phyloP scores from a whole-genome alignment of 2,329 filamentous ascomycete genomes.

The Diaporthe destruens region DNA sequence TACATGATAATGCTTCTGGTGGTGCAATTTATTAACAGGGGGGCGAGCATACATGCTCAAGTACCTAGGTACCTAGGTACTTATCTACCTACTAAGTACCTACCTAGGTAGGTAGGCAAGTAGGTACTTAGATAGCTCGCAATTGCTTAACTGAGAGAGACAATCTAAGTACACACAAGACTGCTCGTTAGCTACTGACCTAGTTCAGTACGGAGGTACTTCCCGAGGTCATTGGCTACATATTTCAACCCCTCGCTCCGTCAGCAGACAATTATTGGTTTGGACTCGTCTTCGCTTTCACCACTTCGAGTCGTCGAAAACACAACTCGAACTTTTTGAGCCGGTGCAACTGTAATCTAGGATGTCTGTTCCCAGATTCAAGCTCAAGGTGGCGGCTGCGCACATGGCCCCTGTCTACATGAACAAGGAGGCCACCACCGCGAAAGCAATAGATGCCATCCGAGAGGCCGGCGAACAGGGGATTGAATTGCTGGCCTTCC shows the following conservation, averaged over 20 bases:
- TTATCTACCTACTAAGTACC: too few relatives aligned
- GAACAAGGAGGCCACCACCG: conserved; percentile 45
- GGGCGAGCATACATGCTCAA: too few relatives aligned
- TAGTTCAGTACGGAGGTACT: too few relatives aligned
- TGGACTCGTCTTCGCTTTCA: neutral
- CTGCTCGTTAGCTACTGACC: neutral
- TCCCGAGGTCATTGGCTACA: too few relatives aligned
- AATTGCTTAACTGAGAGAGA: neutral
- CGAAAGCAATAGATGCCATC: conserved; percentile 43
- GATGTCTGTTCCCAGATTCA: conserved; percentile 40
- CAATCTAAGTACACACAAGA: neutral
- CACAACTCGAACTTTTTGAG: too few relatives aligned
- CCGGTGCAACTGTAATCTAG: too few relatives aligned
- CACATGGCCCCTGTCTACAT: conserved; percentile 46
- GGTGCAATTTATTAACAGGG: too few relatives aligned
- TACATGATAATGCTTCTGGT: too few relatives aligned
- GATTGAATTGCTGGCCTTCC: conserved; percentile 45
- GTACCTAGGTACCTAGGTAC: too few relatives aligned
- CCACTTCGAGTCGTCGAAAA: neutral
- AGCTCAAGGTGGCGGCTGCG: conserved; percentile 44
- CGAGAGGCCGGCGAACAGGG: conserved; percentile 41
- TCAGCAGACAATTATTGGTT: neutral
- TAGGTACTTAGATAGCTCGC: too few relatives aligned
- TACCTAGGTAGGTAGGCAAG: too few relatives aligned
- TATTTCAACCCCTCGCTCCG: conserved; percentile 1